These are phyloP conservation scores for Solanum sparsipilum DNA, from an alignment of 257 asterid genomes.

Conservation along the genomic window DNA sequence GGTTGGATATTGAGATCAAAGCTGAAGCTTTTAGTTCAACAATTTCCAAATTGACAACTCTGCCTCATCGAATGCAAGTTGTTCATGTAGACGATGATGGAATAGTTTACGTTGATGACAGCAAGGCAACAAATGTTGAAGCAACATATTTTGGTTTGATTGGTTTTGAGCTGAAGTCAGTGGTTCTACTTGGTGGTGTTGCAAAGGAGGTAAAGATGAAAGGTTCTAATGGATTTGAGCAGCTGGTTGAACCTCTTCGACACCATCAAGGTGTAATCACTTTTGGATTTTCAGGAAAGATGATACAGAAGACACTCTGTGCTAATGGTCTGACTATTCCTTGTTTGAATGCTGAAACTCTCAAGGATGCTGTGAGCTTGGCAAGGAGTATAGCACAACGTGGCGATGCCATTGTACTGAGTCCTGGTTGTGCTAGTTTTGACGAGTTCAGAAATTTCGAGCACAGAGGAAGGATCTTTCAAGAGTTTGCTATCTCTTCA, in stretches of 20 bases:
- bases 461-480: conserved; percentile 26
- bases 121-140: conserved; percentile 36
- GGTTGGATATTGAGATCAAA: conserved; percentile 19
- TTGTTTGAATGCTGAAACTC: conserved; percentile 13
- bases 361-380: conserved; percentile 15
- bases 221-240: conserved; percentile 23
- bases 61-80: conserved; percentile 31
- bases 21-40: conserved; percentile 10
- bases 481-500: conserved; percentile 17
- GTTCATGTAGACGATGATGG: conserved; percentile 16
- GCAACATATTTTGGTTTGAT: conserved; percentile 23
- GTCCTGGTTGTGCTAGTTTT: conserved; percentile 34
- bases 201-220: conserved; percentile 13
- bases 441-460: conserved; percentile 32
- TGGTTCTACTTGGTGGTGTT: conserved; percentile 27
- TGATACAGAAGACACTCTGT: conserved; percentile 18
- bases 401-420: conserved; percentile 25
- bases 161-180: conserved; percentile 17
- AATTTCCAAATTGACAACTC: conserved; percentile 17
- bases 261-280: conserved; percentile 26
- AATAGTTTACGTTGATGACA: conserved; percentile 24
- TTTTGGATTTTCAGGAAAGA: conserved; percentile 25
- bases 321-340: conserved; percentile 24
- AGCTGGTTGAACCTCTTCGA: conserved; percentile 20
- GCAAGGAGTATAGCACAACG: conserved; percentile 18